Conservation (phyloP, 495 filamentous ascomycete species). For the Neurospora tetrasperma region DNA sequence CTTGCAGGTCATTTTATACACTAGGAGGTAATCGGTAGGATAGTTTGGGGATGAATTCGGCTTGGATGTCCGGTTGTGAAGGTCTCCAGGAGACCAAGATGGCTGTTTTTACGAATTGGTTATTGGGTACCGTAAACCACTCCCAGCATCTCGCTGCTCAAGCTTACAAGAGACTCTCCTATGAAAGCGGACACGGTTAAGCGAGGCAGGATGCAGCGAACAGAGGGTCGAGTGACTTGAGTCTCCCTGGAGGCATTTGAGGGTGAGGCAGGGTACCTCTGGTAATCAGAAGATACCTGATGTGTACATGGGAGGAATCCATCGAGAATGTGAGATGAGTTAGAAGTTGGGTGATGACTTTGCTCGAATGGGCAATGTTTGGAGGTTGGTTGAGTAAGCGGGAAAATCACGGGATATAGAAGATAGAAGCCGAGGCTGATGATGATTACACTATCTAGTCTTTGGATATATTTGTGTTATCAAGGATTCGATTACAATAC, state of each 20-base stretch:
- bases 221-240: background rate
- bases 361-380: background rate
- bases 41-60: background rate
- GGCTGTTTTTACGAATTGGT: background rate
- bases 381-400: background rate
- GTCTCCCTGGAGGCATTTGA: background rate
- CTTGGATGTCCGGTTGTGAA: background rate
- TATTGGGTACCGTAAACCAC: background rate
- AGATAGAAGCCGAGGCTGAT: background rate
- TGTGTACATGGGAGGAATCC: background rate
- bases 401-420: background rate
- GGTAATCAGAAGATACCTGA: background rate
- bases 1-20: no score
- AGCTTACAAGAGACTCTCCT: background rate
- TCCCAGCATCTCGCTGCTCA: background rate
- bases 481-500: background rate
- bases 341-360: background rate
- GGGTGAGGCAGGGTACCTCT: background rate
- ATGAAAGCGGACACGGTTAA: background rate
- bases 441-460: background rate
- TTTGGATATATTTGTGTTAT: background rate
- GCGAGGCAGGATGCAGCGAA: background rate
- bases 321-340: background rate
- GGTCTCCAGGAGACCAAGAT: background rate
- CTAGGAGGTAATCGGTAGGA: no score